Evolutionary conservation across 768 basidiomycete genomes (phyloP).

Genomic region (Mycena olivaceomarginata): DNA sequence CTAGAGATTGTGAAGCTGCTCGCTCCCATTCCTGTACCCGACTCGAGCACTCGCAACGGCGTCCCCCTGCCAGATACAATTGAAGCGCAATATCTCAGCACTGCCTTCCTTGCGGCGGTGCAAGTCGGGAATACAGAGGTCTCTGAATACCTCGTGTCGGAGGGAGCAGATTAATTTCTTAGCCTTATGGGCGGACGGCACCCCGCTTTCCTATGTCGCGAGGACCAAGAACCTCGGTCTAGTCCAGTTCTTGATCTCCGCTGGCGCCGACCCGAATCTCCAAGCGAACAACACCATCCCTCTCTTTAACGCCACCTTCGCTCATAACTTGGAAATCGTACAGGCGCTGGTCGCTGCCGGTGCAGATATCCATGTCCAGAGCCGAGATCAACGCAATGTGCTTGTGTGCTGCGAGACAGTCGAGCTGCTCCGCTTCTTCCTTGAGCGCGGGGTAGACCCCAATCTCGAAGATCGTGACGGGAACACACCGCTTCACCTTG

Average conservation of each 20-base stretch:
- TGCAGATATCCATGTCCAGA: not conserved
- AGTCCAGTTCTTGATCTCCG: not conserved
- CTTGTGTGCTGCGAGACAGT: not conserved
- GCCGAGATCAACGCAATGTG: not conserved
- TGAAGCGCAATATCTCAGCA: not conserved
- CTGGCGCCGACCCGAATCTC: constrained; percentile 3
- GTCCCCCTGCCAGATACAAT: not conserved
- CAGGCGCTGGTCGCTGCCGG: not conserved
- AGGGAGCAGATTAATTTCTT: not conserved
- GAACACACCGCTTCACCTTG: not conserved
- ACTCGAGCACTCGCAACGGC: not conserved
- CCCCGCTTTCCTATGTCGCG: not conserved
- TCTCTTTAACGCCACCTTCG: not conserved
- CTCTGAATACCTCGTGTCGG: not conserved
- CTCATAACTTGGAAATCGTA: not conserved
- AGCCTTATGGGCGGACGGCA: not conserved
- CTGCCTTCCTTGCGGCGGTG: not conserved
- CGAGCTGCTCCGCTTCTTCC: not conserved
- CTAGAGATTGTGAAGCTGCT: not conserved
- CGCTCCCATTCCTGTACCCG: not conserved
- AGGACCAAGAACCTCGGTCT: not conserved
- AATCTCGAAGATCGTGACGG: not conserved
- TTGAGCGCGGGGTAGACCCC: not conserved
- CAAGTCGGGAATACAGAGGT: not conserved
- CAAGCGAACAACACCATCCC: not conserved